These are phyloP conservation scores for Fusarium tjaetaba DNA, from an alignment of 2,329 filamentous ascomycete species.

Conservation along the genomic window DNA sequence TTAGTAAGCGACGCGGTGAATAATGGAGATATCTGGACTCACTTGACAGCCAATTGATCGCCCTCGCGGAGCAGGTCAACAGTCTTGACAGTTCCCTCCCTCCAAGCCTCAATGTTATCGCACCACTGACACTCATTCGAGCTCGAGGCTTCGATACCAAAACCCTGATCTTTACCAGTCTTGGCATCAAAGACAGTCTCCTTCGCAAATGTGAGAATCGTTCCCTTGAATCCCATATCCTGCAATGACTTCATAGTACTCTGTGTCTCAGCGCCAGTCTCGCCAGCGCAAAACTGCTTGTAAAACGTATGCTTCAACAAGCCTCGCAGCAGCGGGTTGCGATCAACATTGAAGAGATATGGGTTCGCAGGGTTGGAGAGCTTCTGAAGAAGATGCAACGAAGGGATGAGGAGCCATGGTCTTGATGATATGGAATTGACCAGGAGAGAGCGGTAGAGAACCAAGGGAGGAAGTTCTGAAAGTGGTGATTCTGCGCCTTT, in stretches of 20 bases:
- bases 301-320: constrained; percentile 62
- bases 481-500: constrained; percentile 33
- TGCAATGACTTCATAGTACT: constrained; percentile 55
- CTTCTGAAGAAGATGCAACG: constrained; percentile 51
- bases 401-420: constrained; percentile 50
- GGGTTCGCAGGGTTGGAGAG: constrained; percentile 50
- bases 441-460: constrained; percentile 53
- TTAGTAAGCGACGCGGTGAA: neutral
- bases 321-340: constrained; percentile 58
- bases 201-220: constrained; percentile 66
- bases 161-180: constrained; percentile 37
- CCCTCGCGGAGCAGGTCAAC: constrained; percentile 47
- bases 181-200: constrained; percentile 54
- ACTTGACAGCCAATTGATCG: constrained; percentile 54
- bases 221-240: constrained; percentile 61
- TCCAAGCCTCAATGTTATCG: constrained; percentile 52
- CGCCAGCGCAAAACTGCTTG: constrained; percentile 67
- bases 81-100: constrained; percentile 46
- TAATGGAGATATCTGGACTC: neutral
- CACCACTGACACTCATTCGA: constrained; percentile 52
- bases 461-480: constrained; percentile 46
- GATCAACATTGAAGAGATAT: constrained; percentile 55
- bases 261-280: constrained; percentile 58
- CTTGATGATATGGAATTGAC: constrained; percentile 59
- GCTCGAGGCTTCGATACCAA: constrained; percentile 48